Conservation (phyloP, 2,329 filamentous ascomycete genomes). For the Curvularia sp. region DNA sequence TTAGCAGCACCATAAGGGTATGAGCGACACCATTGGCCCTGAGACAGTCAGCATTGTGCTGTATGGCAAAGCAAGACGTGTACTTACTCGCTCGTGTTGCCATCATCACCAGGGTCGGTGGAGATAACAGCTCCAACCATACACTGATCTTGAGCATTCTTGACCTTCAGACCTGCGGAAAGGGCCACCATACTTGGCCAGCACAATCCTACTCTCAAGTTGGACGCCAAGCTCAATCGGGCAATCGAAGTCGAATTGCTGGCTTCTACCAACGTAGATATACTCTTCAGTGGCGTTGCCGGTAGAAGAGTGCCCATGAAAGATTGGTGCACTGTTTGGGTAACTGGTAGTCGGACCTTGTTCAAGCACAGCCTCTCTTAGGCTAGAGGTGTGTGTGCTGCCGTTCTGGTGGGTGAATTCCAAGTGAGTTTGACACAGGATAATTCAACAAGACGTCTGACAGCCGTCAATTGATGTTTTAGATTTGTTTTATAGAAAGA, state of each 20-base stretch:
- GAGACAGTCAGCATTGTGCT: not conserved
- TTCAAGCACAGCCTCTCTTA: conserved; percentile 45
- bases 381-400: conserved; percentile 39
- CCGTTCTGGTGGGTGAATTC: conserved; percentile 47
- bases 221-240: conserved; percentile 52
- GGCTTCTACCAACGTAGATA: conserved; percentile 55
- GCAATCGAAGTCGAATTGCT: conserved; percentile 57
- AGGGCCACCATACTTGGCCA: conserved; percentile 56
- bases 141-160: conserved; percentile 56
- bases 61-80: not conserved
- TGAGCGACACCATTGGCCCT: conserved; percentile 53
- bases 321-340: conserved; percentile 53
- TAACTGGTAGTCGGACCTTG: conserved; percentile 49
- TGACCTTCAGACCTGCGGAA: conserved; percentile 59
- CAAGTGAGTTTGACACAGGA: conserved; percentile 47
- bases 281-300: conserved; percentile 58
- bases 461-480: conserved; percentile 3
- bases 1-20: conserved; percentile 55
- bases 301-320: conserved; percentile 58
- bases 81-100: conserved; percentile 52
- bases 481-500: not conserved
- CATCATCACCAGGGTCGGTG: conserved; percentile 57
- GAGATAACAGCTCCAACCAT: conserved; percentile 58
- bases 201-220: conserved; percentile 58
- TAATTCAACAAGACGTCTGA: conserved; percentile 50